Percentiles rank a stretch among this genome's conserved stretches.
phyloP scores from a whole-genome alignment of 1,139 yeast species.

The Taphrina communis region DNA sequence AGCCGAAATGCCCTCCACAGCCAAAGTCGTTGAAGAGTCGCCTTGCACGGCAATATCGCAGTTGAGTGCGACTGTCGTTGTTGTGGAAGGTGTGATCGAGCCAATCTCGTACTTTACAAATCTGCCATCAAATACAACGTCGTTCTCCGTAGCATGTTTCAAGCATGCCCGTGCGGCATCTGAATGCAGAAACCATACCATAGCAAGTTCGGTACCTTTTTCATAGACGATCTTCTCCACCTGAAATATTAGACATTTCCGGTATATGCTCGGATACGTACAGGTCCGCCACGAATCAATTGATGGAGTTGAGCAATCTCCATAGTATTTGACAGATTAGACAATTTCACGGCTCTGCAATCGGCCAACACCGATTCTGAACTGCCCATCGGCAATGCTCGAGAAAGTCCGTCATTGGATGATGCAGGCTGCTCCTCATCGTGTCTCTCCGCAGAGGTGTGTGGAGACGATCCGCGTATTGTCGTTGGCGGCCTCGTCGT shows the following conservation, averaged over 20 bases:
- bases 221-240: not conserved
- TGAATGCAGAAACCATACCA: not conserved
- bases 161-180: not conserved
- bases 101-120: not conserved
- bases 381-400: not conserved
- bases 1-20: not conserved
- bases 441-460: too few species aligned
- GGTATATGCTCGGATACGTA: not conserved
- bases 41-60: not conserved
- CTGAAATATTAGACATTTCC: not conserved
- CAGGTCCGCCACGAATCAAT: constrained; percentile 1
- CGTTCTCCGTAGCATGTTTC: not conserved
- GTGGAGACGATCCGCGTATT: too few species aligned
- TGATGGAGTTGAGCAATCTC: not conserved
- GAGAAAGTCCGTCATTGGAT: not conserved
- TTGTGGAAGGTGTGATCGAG: not conserved
- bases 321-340: not conserved
- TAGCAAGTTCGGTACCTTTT: not conserved
- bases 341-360: not conserved
- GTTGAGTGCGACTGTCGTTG: too few species aligned
- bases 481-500: too few species aligned
- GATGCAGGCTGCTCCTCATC: not conserved
- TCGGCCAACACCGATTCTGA: not conserved
- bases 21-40: not conserved
- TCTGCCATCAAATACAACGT: not conserved